A percentile compares a stretch with the other conserved stretches of the same genome.
These are phyloP conservation scores for Przewalskia tangutica DNA, from an alignment of 257 asterid species.

Conservation along the genomic window DNA sequence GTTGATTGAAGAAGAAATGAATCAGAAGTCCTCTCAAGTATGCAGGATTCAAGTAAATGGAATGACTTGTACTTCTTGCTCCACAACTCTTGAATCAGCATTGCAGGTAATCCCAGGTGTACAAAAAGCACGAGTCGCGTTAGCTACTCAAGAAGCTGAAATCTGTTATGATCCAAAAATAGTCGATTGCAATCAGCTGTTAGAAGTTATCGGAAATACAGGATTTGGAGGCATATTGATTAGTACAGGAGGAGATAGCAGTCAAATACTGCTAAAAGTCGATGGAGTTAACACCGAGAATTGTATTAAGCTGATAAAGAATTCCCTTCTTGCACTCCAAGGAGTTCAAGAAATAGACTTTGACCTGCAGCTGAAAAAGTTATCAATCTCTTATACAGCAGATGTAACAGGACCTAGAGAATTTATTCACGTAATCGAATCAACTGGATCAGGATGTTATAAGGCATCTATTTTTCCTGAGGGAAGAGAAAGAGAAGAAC, in stretches of 20 bases:
- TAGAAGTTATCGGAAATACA: slow-evolving; percentile 27
- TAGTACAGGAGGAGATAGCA: slow-evolving; percentile 23
- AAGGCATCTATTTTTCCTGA: slow-evolving; percentile 35
- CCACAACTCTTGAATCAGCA: slow-evolving; percentile 43
- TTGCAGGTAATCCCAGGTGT: slow-evolving; percentile 38
- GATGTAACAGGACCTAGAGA: slow-evolving; percentile 50
- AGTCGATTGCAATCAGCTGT: slow-evolving; percentile 19
- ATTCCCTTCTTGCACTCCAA: slow-evolving; percentile 27
- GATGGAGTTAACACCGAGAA: slow-evolving; percentile 23
- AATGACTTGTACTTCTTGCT: slow-evolving; percentile 48
- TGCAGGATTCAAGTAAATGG: slow-evolving; percentile 38
- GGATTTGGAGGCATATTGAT: slow-evolving; percentile 46
- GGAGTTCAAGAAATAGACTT: slow-evolving; percentile 36
- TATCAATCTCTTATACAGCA: slow-evolving; percentile 38
- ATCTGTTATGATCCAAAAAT: slow-evolving; percentile 37
- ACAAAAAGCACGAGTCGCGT: slow-evolving; percentile 32
- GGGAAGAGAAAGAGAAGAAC: slow-evolving; percentile 25
- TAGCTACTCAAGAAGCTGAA: slow-evolving; percentile 31
- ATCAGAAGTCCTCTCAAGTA: slow-evolving; percentile 19
- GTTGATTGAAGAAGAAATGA: slow-evolving; percentile 22
- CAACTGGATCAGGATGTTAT: slow-evolving; percentile 23
- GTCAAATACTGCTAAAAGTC: slow-evolving; percentile 31
- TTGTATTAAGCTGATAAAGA: slow-evolving; percentile 17
- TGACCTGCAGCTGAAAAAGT: slow-evolving; percentile 13
- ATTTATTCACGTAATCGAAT: slow-evolving; percentile 27